Percentiles rank a stretch among this genome's conserved stretches.
phyloP scores from a whole-genome alignment of 1,284 basidiomycete genomes.

The Rhizoctonia solani region DNA sequence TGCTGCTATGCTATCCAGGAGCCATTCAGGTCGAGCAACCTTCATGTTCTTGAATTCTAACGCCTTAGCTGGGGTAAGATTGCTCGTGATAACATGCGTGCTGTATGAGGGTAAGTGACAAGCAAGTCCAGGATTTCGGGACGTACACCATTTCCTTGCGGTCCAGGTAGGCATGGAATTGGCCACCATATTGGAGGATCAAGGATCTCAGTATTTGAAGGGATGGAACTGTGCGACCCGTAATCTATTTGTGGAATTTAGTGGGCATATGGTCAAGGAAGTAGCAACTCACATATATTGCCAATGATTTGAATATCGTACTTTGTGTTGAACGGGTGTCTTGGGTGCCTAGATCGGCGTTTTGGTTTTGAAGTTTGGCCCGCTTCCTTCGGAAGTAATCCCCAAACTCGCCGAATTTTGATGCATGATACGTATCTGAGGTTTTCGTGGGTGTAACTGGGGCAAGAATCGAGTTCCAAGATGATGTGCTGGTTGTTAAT shows the following conservation, averaged over 20 bases:
- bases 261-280: neutral
- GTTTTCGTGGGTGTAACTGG: neutral
- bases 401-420: slow-evolving; percentile 79
- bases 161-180: slow-evolving; percentile 83
- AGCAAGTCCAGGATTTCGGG: neutral
- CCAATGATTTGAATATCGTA: slow-evolving; percentile 71
- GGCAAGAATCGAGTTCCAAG: neutral
- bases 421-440: slow-evolving; percentile 66
- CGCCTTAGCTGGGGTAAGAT: slow-evolving; percentile 87
- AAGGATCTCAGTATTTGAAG: slow-evolving; percentile 82
- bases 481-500: neutral
- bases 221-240: slow-evolving; percentile 88
- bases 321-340: slow-evolving; percentile 44
- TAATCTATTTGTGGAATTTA: slow-evolving; percentile 62
- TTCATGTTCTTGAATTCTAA: slow-evolving; percentile 88
- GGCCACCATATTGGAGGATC: slow-evolving; percentile 82
- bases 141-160: slow-evolving; percentile 74
- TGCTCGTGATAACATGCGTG: slow-evolving; percentile 88
- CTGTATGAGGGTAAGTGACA: slow-evolving; percentile 43
- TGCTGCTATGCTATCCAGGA: slow-evolving; percentile 71
- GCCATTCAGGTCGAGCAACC: slow-evolving; percentile 86
- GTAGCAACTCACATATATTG: slow-evolving; percentile 68
- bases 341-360: slow-evolving; percentile 58
- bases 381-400: slow-evolving; percentile 91
- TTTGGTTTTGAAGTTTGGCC: slow-evolving; percentile 87